phyloP scores from a whole-genome alignment of 2,329 filamentous ascomycete genomes.

The Alternaria ventricosa region DNA sequence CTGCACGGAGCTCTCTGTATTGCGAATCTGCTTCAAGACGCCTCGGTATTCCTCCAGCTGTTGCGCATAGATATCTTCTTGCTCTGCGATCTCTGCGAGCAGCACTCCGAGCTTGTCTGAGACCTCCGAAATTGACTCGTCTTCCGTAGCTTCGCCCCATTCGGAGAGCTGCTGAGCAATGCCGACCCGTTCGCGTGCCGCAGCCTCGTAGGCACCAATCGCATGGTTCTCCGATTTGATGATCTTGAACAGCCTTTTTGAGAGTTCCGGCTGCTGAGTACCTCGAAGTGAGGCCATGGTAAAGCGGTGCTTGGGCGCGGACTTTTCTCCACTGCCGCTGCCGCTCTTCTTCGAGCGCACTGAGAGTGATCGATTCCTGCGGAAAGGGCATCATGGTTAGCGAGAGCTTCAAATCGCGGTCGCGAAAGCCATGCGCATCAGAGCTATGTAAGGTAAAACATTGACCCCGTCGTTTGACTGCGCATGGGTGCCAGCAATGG shows the following conservation, averaged over 20 bases:
- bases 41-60: conserved; percentile 83
- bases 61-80: conserved; percentile 88
- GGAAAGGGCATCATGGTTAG: conserved; percentile 38
- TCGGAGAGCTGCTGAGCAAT: conserved; percentile 93
- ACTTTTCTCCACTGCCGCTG: conserved; percentile 49
- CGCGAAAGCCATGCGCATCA: neutral
- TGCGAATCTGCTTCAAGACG: conserved; percentile 88
- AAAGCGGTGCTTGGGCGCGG: conserved; percentile 71
- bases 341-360: conserved; percentile 69
- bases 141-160: conserved; percentile 91
- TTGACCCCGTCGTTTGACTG: neutral
- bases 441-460: neutral
- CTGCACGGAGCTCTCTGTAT: conserved; percentile 95
- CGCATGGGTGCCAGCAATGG: neutral
- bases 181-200: conserved; percentile 80
- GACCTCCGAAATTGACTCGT: conserved; percentile 86
- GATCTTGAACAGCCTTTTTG: conserved; percentile 84
- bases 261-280: conserved; percentile 83
- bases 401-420: neutral
- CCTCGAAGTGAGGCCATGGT: conserved; percentile 86
- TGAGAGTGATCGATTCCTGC: conserved; percentile 76
- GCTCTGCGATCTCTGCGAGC: conserved; percentile 89
- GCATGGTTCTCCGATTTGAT: conserved; percentile 96
- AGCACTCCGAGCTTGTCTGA: conserved; percentile 96
- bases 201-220: conserved; percentile 82